A percentile compares a stretch with the other conserved stretches of the same genome.
Evolutionary conservation across 768 basidiomycete species (phyloP).

Genomic region (Collybia sordida): DNA sequence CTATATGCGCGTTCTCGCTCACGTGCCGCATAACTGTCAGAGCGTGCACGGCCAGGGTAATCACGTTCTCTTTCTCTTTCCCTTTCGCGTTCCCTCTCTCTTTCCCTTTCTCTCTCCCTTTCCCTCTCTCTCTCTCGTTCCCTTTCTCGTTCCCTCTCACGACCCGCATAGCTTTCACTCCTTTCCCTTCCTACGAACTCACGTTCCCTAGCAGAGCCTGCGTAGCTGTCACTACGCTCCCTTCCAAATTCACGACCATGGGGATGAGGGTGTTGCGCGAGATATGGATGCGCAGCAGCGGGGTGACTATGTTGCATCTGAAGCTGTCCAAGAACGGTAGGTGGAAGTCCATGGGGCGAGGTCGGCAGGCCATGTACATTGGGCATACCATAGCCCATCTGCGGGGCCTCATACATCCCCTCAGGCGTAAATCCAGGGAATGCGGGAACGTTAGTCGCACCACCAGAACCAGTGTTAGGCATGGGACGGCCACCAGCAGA

Average conservation of each 20-base stretch:
- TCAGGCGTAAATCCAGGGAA: slow-evolving; percentile 15
- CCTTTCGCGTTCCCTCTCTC: slow-evolving; percentile 9
- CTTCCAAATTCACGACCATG: neutral
- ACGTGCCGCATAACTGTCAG: neutral
- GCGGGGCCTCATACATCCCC: no score
- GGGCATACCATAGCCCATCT: no score
- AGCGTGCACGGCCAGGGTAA: no score
- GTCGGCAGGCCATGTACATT: slow-evolving; percentile 15
- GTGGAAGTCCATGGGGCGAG: slow-evolving; percentile 13
- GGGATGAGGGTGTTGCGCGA: slow-evolving; percentile 10
- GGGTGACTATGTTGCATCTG: slow-evolving; percentile 2
- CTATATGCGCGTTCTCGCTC: slow-evolving; percentile 2
- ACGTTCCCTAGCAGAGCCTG: no score
- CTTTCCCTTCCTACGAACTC: no score
- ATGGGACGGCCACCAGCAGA: slow-evolving; percentile 3
- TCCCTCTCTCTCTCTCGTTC: slow-evolving; percentile 3
- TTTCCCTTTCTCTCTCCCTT: no score
- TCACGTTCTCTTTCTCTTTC: slow-evolving; percentile 2
- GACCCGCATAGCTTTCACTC: no score
- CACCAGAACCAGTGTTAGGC: no score
- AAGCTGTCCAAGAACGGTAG: slow-evolving; percentile 10
- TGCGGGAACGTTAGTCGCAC: slow-evolving; percentile 18
- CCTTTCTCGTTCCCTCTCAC: slow-evolving; percentile 2
- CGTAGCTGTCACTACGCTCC: slow-evolving; percentile 3
- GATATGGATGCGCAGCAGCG: slow-evolving; percentile 3